Evolutionary conservation across 2,329 filamentous ascomycete genomes (phyloP).

Genomic region (Sclerotinia glacialis): DNA sequence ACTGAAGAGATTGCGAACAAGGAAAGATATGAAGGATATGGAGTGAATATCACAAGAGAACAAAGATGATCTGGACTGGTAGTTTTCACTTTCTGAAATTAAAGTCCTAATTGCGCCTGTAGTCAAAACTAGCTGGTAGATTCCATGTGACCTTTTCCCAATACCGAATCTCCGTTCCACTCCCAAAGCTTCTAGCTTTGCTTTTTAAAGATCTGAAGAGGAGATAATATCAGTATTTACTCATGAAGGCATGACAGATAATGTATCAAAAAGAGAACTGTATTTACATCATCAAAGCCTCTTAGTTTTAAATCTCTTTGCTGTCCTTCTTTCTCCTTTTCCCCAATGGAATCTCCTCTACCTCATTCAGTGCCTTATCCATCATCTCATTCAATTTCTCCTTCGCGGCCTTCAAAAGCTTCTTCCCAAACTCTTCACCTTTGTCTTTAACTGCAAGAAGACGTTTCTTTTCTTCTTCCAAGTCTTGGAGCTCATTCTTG

Average conservation of each 20-base stretch:
- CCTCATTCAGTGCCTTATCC: not conserved
- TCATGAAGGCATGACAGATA: too few relatives aligned
- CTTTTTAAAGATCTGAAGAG: not conserved
- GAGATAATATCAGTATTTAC: too few relatives aligned
- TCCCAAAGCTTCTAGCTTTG: not conserved
- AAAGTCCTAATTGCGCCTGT: not conserved
- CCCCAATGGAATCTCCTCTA: rapidly evolving
- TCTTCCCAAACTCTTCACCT: not conserved
- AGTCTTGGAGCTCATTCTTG: not conserved
- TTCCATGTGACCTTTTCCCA: too few relatives aligned
- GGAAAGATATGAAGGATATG: not conserved
- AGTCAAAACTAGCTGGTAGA: not conserved
- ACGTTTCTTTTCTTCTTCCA: not conserved
- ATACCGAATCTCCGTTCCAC: not conserved
- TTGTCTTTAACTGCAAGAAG: too few relatives aligned
- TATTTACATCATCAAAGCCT: too few relatives aligned
- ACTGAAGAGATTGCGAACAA: not conserved
- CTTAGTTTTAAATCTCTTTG: too few relatives aligned
- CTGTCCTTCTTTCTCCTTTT: not conserved
- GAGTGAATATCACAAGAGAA: not conserved
- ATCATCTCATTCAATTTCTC: not conserved
- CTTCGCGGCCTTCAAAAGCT: not conserved
- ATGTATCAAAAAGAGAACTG: not conserved
- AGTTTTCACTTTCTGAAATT: not conserved
- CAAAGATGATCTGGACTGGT: too few relatives aligned